A percentile compares a stretch with the other conserved stretches of the same genome.
Conservation (phyloP, 2,329 filamentous ascomycete genomes). For the Aureobasidium namibiae region DNA sequence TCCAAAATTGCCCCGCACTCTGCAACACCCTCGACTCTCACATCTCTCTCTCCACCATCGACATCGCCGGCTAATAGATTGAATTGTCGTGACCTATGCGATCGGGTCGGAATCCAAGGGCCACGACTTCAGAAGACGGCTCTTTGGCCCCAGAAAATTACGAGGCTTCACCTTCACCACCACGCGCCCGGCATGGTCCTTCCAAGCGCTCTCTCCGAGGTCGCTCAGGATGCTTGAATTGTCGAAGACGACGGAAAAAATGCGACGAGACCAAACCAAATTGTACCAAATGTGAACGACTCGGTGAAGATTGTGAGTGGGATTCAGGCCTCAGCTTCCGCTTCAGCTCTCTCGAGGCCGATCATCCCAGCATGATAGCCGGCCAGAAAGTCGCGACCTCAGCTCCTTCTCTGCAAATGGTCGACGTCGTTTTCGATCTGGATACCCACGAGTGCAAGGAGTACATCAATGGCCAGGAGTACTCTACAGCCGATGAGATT, state of each 20-base stretch:
- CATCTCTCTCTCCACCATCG: neutral
- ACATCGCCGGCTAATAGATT: neutral
- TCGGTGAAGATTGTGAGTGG: conserved; percentile 25
- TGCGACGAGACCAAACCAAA: conserved; percentile 26
- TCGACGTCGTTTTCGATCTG: conserved; percentile 25
- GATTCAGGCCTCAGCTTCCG: conserved; percentile 15
- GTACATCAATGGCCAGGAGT: neutral
- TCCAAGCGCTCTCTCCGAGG: conserved; percentile 17
- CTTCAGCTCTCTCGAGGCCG: conserved; percentile 22
- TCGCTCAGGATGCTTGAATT: conserved; percentile 28
- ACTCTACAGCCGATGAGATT: neutral
- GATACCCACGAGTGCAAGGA: conserved; percentile 16
- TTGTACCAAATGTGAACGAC: conserved; percentile 24
- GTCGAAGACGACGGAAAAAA: conserved; percentile 26
- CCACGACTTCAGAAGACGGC: neutral
- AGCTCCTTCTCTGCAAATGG: conserved; percentile 20
- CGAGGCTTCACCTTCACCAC: neutral
- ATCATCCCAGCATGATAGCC: conserved; percentile 25
- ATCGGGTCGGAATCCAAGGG: neutral
- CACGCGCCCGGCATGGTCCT: neutral
- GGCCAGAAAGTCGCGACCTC: conserved; percentile 15
- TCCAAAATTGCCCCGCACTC: neutral
- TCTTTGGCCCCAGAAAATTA: neutral
- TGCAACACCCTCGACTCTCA: neutral
- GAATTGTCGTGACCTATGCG: neutral